These are phyloP conservation scores for Podospora conica DNA, from an alignment of 495 filamentous ascomycete species.

Conservation along the genomic window DNA sequence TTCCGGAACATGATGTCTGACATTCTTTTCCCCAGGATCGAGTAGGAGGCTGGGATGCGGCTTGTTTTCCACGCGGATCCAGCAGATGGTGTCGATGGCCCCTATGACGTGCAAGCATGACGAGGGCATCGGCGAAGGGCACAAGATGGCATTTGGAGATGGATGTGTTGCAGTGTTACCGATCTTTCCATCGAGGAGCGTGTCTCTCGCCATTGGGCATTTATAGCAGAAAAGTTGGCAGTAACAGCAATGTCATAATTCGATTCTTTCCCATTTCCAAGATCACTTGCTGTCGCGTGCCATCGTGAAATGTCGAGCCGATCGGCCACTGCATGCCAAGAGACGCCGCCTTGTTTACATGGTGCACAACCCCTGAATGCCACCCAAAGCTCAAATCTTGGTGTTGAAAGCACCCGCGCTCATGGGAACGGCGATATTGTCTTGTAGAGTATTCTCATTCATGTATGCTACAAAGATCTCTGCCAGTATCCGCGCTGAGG, in stretches of 20 bases:
- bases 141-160: neutral
- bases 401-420: neutral
- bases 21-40: conserved; percentile 1
- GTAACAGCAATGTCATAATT: neutral
- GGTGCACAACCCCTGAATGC: neutral
- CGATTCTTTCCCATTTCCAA: neutral
- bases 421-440: neutral
- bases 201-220: neutral
- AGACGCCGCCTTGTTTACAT: neutral
- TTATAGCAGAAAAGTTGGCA: neutral
- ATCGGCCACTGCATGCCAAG: neutral
- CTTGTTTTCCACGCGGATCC: neutral
- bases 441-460: neutral
- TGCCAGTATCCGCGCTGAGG: neutral
- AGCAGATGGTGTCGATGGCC: neutral
- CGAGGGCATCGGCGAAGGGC: neutral
- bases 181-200: neutral
- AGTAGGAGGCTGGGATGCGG: neutral
- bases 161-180: neutral
- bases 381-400: neutral
- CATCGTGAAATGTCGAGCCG: neutral
- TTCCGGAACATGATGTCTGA: conserved; percentile 4
- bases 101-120: neutral
- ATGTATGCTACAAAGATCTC: neutral
- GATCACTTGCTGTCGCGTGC: neutral